Base-by-base conservation (phyloP, 192 early-diverging fungal species). In the Haplosporangium gracile region DNA sequence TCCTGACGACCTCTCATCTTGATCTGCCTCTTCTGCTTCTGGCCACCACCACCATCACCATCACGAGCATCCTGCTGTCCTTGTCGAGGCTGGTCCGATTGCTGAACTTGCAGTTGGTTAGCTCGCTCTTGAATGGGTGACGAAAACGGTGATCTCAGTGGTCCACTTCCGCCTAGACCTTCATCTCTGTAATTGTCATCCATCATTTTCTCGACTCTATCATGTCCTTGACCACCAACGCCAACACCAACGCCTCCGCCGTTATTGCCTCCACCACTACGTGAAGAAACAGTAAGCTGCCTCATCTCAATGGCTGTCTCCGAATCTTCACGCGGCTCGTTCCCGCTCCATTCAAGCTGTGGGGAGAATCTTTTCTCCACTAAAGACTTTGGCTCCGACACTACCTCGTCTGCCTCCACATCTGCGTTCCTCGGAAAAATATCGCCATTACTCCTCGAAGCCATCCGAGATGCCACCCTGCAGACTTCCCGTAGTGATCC, bases 1-100 rank as follows among this genome's bases (percentile, higher is more conserved):
- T 81, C 84, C 60, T 78, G 79, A 45, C 75, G 78, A 6, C 84
- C 84, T 36, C 84, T 76, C 84, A 86, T 86, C 79, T 76, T 80
- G 53, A 78, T 81, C 32, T 26, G 34, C 5, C 77, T 34, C 39
- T 74, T 32, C 8, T 51, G 40, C 29, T 49, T 51, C n/a, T 32
- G 40, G 45, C 32, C 43, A 11, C 68, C 45, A 42, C 20, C 10
- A 32, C 32, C 47, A 16, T 68, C 10, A 32, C 32, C 47, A 16
- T 68, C 38, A 5, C 38, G 63, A 24, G 36, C 5, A 24, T 65
- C 60, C 53, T 74, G 51, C n/a, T 63, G 22, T 20, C 29, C 20
- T 63, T 49, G 65, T 32, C 9, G 9, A 60, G 42, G 32, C 26
- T 13, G 43, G 3, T 34, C 22, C 9, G 20, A 26, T 10, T 45